Evolutionary conservation across 495 filamentous ascomycete species (phyloP).

Genomic region (Penicillium parvum): DNA sequence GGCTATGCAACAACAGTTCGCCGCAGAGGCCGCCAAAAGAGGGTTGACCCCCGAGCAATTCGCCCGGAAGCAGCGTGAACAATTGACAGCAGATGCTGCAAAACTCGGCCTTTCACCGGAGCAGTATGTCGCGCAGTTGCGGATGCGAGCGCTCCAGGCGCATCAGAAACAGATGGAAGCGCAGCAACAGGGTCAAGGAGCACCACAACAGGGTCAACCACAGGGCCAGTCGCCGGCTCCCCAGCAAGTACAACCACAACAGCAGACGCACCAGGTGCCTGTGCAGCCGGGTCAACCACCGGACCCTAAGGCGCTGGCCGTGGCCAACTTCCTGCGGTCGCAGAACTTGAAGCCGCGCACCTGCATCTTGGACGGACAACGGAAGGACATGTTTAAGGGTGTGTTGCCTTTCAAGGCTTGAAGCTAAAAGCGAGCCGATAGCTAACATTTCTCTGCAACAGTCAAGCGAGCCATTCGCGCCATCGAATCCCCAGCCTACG

Average conservation of each 20-base stretch:
- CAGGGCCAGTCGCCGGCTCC: conserved; percentile 24
- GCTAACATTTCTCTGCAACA: conserved; percentile 29
- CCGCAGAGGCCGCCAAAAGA: conserved; percentile 65
- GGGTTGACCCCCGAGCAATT: conserved; percentile 75
- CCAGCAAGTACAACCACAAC: conserved; percentile 33
- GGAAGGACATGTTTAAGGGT: conserved; percentile 99
- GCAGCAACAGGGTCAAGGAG: conserved; percentile 42
- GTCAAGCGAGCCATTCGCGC: conserved; percentile 97
- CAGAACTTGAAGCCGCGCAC: conserved; percentile 89
- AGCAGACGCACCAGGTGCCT: conserved; percentile 46
- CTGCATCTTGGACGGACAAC: conserved; percentile 90
- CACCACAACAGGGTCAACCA: conserved; percentile 39
- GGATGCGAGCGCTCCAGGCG: conserved; percentile 56
- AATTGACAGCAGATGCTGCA: conserved; percentile 58
- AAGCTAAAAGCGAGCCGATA: too few relatives aligned
- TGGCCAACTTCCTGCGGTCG: conserved; percentile 81
- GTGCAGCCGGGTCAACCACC: conserved; percentile 67
- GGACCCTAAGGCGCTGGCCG: conserved; percentile 79
- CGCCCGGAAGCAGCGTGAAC: conserved; percentile 53
- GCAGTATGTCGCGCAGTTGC: conserved; percentile 61
- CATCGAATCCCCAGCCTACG: conserved; percentile 83
- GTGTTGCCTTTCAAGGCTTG: too few relatives aligned
- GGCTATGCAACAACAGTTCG: conserved; percentile 78
- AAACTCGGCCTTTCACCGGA: conserved; percentile 58
- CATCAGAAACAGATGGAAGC: conserved; percentile 43